These are phyloP conservation scores for Coprinellus micaceus DNA, from an alignment of 768 basidiomycete genomes.

Conservation along the genomic window DNA sequence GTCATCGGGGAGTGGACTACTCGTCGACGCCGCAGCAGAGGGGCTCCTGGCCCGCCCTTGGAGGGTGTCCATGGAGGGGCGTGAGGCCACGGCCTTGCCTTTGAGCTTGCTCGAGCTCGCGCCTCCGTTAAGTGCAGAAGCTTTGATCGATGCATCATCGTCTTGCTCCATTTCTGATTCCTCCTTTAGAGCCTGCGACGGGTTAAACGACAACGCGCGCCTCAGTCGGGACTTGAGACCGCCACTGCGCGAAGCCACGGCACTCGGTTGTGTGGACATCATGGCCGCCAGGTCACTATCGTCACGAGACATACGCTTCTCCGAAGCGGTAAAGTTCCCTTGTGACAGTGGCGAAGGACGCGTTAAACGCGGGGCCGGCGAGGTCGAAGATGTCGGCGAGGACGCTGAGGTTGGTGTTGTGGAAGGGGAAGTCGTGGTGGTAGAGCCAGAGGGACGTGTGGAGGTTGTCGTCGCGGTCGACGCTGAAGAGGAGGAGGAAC, in stretches of 20 bases:
- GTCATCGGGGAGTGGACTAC: constrained; percentile 29
- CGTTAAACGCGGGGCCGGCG: constrained; percentile 35
- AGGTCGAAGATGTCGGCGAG: constrained; percentile 14
- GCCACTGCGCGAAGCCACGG: constrained; percentile 47
- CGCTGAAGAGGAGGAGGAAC: constrained; percentile 47
- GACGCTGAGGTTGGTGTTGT: constrained; percentile 29
- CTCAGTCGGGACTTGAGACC: constrained; percentile 78
- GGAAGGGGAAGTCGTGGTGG: constrained; percentile 35
- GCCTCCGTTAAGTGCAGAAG: constrained; percentile 27
- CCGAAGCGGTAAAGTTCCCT: constrained; percentile 56
- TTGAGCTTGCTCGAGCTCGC: constrained; percentile 27
- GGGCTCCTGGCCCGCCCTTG: constrained; percentile 2
- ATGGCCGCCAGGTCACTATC: constrained; percentile 66
- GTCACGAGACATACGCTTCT: constrained; percentile 75
- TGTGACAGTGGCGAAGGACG: constrained; percentile 72
- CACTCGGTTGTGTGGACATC: constrained; percentile 38
- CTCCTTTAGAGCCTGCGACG: constrained; percentile 43
- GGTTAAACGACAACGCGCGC: constrained; percentile 66
- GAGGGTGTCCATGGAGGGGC: constrained; percentile 16
- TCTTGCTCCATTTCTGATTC: constrained; percentile 37
- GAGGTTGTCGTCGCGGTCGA: constrained; percentile 40
- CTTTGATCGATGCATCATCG: constrained; percentile 43
- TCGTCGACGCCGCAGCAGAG: constrained; percentile 26
- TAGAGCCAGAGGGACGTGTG: constrained; percentile 22
- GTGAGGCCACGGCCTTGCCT: constrained; percentile 28